phyloP scores from a whole-genome alignment of 805 yeast species.

The Candida mattraensis region DNA sequence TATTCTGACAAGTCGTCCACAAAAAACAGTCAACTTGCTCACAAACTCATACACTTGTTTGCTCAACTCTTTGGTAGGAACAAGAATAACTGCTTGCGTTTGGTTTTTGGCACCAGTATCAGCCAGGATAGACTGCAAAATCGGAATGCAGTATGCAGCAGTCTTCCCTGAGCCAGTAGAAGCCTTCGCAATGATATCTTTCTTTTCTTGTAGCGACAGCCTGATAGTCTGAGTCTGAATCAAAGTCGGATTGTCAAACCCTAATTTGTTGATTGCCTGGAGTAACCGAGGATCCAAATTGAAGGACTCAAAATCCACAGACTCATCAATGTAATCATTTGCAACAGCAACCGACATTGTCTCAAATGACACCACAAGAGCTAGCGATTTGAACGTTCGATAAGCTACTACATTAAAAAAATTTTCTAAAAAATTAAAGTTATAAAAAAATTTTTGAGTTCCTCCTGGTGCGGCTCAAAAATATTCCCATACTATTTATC shows the following conservation, averaged over 20 bases:
- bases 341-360: conserved; percentile 49
- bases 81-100: conserved; percentile 68
- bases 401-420: conserved; percentile 7
- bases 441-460: conserved; percentile 4
- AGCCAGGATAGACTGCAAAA: conserved; percentile 70
- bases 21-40: conserved; percentile 64
- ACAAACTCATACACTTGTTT: conserved; percentile 77
- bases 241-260: conserved; percentile 83
- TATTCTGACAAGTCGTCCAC: conserved; percentile 62
- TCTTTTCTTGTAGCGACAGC: conserved; percentile 82
- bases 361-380: no score
- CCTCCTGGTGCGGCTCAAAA: conserved; percentile 1
- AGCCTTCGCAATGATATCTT: conserved; percentile 92
- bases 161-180: conserved; percentile 97
- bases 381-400: no score
- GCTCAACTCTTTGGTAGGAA: conserved; percentile 91
- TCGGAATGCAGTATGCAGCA: conserved; percentile 85
- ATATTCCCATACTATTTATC: background rate
- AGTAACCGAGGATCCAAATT: conserved; percentile 77
- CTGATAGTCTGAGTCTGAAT: conserved; percentile 93
- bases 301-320: conserved; percentile 69
- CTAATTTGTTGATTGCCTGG: conserved; percentile 80
- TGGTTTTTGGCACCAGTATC: conserved; percentile 33
- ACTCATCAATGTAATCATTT: conserved; percentile 69
- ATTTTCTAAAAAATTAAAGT: conserved; percentile 6